phyloP scores from a whole-genome alignment of 768 basidiomycete genomes.

The Boletellus emodensis region DNA sequence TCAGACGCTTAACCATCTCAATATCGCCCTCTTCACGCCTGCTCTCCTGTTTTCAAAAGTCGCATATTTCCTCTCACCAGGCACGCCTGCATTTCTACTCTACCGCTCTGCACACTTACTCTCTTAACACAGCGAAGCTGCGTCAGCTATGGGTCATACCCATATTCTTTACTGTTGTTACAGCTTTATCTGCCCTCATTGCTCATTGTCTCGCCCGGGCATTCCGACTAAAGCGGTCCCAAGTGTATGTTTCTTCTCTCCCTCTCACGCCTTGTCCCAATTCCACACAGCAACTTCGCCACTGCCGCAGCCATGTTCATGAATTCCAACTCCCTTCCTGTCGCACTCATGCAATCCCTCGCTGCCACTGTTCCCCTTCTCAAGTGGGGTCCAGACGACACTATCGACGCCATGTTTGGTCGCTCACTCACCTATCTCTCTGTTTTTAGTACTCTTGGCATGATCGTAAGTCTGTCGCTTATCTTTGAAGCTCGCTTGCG shows the following conservation, averaged over 20 bases:
- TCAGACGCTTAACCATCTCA: slow-evolving; percentile 75
- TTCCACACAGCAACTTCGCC: slow-evolving; percentile 57
- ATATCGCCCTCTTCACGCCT: slow-evolving; percentile 86
- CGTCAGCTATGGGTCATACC: slow-evolving; percentile 83
- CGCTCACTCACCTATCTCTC: slow-evolving; percentile 87
- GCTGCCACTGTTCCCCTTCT: slow-evolving; percentile 78
- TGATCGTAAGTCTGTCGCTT: slow-evolving; percentile 63
- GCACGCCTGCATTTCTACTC: slow-evolving; percentile 32
- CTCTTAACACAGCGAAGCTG: slow-evolving; percentile 52
- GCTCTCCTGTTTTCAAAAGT: slow-evolving; percentile 92
- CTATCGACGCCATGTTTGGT: slow-evolving; percentile 84
- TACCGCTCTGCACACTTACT: not conserved
- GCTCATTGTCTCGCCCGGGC: slow-evolving; percentile 60
- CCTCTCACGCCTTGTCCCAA: not conserved
- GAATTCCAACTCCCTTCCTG: slow-evolving; percentile 94
- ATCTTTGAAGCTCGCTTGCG: too few relatives aligned
- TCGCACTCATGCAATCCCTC: slow-evolving; percentile 90
- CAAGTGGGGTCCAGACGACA: slow-evolving; percentile 80
- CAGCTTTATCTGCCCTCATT: slow-evolving; percentile 62
- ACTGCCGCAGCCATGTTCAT: slow-evolving; percentile 85
- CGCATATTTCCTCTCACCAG: slow-evolving; percentile 84
- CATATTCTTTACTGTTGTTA: slow-evolving; percentile 78
- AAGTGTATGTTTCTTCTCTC: slow-evolving; percentile 51
- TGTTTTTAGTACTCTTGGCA: slow-evolving; percentile 90
- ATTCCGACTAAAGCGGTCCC: slow-evolving; percentile 67